Evolutionary conservation across 768 basidiomycete species (phyloP), one percentile per base, ranked within the genome.

Genomic region (Rubroboletus satanas): DNA sequence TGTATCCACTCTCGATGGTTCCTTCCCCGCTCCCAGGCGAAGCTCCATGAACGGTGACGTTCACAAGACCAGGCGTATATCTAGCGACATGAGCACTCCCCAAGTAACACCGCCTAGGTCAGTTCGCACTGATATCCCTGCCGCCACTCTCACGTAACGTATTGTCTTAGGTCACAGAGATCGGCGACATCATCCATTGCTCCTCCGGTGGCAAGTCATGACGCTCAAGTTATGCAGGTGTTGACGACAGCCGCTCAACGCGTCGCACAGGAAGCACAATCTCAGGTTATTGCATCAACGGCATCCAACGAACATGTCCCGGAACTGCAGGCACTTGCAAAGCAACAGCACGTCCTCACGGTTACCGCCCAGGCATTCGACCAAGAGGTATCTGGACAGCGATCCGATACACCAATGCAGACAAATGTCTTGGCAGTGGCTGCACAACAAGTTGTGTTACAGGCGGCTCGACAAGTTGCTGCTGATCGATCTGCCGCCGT

Each of bases 341-440:
- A 88, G 68, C 90, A 92, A 74, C 89, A 88, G 63, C 83, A 90
- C 60, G 87, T 92, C 53, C 77, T 93, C 48, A 82, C 80, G 9
- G 73, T 81, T 46, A 80, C 90, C 3, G 87, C 89, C 14, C 78
- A 87, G 60, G 90, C 89, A 14, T 83, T 90, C 61, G 87, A 89
- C 67, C 79, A 81, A 55, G 88, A 84, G 51, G 77, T 84, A 42
- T 79, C 79, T 23, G 83, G 81, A 33, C 77, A 81, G 42, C 63
- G 70, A n/a, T 72, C 65, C 36, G 74, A 74, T n/a, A 79, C 74
- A 45, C 76, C 77, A 48, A 63, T 76, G 37, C 79, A 81, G 49
- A 71, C 71, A 70, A 84, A 65, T 70, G 81, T 64, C 18, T 77
- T 91, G 55, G 88, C 87, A 6, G 83, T 82, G 12, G 90, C 89